Evolutionary conservation across 441 rosid species (phyloP).

Genomic region (Iberis amara): DNA sequence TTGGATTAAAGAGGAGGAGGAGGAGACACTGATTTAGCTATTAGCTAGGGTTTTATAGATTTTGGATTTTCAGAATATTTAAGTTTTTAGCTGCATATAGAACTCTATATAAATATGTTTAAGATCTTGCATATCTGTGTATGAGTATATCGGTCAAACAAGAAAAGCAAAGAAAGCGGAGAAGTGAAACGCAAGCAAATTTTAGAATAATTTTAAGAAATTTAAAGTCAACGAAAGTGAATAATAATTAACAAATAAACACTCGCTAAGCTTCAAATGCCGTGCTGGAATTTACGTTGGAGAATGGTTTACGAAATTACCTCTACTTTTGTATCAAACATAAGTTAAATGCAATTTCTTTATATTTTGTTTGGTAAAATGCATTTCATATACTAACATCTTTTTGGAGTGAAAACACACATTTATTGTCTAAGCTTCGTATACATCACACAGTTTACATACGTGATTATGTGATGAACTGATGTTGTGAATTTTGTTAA

Average conservation of each 20-base stretch:
- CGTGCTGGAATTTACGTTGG: conserved; percentile 38
- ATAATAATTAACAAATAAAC: background rate
- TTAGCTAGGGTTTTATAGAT: conserved; percentile 14
- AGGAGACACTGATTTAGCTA: conserved; percentile 8
- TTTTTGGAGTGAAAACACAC: background rate
- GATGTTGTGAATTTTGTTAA: conserved; percentile 4
- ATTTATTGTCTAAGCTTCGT: background rate
- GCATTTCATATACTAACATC: too few relatives aligned
- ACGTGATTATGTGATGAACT: background rate
- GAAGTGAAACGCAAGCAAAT: conserved; percentile 51
- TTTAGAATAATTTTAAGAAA: conserved; percentile 22
- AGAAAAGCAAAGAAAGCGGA: conserved; percentile 22
- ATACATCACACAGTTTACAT: too few relatives aligned
- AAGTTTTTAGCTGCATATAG: conserved; percentile 2
- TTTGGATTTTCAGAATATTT: conserved; percentile 19
- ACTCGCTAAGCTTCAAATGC: conserved; percentile 24
- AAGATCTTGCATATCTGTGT: conserved; percentile 29
- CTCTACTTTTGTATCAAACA: conserved; percentile 23
- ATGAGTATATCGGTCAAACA: conserved; percentile 30
- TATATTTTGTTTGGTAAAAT: too few relatives aligned
- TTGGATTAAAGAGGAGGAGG: conserved; percentile 2
- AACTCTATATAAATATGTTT: too few relatives aligned
- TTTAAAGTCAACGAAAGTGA: conserved; percentile 41
- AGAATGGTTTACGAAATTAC: conserved; percentile 23
- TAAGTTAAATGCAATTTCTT: too few relatives aligned